phyloP scores from a whole-genome alignment of 2,329 filamentous ascomycete species.

The Xylariaceae sp. region DNA sequence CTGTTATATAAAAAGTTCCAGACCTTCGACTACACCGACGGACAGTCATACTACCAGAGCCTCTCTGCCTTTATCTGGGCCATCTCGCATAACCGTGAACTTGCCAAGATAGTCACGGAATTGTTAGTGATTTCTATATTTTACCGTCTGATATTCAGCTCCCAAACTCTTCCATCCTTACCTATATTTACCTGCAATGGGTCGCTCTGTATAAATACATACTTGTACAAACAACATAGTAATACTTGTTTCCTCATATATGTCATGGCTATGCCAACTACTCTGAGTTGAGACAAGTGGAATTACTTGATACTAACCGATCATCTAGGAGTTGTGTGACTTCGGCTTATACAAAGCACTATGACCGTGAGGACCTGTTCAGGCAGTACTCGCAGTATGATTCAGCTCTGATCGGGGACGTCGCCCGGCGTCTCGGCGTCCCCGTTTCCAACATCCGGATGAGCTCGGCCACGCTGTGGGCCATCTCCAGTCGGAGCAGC shows the following conservation, averaged over 20 bases:
- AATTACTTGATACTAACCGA: not conserved
- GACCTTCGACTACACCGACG: constrained; percentile 11
- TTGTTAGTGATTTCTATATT: constrained; percentile 11
- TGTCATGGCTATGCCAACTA: too few species aligned
- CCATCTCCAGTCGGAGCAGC: constrained; percentile 14
- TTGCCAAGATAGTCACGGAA: constrained; percentile 16
- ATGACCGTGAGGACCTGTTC: constrained; percentile 19
- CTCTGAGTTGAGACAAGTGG: too few species aligned
- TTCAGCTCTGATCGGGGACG: constrained; percentile 17
- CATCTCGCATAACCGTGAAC: constrained; percentile 13
- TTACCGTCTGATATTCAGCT: not conserved
- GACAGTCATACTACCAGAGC: constrained; percentile 13
- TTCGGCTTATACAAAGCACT: constrained; percentile 18
- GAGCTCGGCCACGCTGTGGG: constrained; percentile 17
- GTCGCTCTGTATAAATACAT: too few species aligned
- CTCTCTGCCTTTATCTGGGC: constrained; percentile 18
- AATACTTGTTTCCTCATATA: too few species aligned
- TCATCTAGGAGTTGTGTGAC: constrained; percentile 15
- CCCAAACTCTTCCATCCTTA: too few species aligned
- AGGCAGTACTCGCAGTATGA: constrained; percentile 18
- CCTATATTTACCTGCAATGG: too few species aligned
- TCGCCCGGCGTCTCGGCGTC: constrained; percentile 16
- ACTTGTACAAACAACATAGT: too few species aligned
- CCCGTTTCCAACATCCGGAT: constrained; percentile 18
- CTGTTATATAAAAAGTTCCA: constrained; percentile 17